Percentiles rank a stretch among this genome's conserved stretches.
Conservation (phyloP, 352 stramenopile species). For the Phytophthora parvispora region DNA sequence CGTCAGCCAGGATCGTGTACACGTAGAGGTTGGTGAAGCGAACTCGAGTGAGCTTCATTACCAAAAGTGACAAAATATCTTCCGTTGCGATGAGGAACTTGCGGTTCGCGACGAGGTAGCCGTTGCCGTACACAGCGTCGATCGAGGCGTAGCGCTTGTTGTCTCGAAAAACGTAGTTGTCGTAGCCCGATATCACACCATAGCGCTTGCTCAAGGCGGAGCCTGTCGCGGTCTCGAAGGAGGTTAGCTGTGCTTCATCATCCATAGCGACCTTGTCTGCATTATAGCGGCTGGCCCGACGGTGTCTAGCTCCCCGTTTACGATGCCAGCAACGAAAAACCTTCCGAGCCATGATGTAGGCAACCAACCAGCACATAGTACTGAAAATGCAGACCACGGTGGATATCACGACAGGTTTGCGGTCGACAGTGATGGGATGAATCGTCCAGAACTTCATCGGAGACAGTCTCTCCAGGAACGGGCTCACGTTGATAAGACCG, state of each 20-base stretch:
- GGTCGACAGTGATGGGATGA: constrained; percentile 15
- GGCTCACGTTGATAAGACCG: constrained; percentile 15
- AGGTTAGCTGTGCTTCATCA: constrained; percentile 11
- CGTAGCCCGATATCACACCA: constrained; percentile 47
- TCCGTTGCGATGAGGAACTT: constrained; percentile 47
- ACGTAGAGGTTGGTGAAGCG: constrained; percentile 43
- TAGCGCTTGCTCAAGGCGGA: constrained; percentile 30
- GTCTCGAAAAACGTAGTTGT: constrained; percentile 45
- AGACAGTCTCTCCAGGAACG: constrained; percentile 15
- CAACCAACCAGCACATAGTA: constrained; percentile 15
- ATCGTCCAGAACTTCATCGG: constrained; percentile 32
- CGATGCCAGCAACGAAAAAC: constrained; percentile 14
- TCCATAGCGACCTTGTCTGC: background rate
- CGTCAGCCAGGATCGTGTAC: constrained; percentile 33
- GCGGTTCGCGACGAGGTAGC: constrained; percentile 41
- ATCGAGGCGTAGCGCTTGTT: constrained; percentile 43
- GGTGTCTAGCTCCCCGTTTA: background rate
- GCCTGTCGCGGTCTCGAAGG: constrained; percentile 31
- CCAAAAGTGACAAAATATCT: constrained; percentile 34
- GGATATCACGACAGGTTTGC: constrained; percentile 13
- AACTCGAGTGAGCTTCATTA: constrained; percentile 43
- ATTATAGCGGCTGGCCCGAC: background rate
- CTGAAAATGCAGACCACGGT: constrained; percentile 33
- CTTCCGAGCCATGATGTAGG: constrained; percentile 39
- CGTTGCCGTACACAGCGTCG: constrained; percentile 48